Evolutionary conservation across 176 grass and related monocot genomes (phyloP), one percentile per base, ranked within the genome.

Genomic region (Oryza officinalis): DNA sequence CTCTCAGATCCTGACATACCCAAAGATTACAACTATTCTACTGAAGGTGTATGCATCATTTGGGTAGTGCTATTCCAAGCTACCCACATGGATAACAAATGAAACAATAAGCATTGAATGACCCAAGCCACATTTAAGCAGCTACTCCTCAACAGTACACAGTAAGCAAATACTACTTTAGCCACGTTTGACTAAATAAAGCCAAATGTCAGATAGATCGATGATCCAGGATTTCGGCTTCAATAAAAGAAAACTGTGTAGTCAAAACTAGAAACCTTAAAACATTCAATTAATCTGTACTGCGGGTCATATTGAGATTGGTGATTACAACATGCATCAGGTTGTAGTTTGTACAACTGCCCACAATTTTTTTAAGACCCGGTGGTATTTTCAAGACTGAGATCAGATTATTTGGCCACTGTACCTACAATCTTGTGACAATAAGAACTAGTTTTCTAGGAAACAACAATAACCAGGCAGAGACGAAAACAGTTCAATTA

Each of bases 401-500:
- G 50, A 57, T 57, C 50, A 5, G 67, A 35, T 35, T 6, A 35
- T 6, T 35, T 35, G 33, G 2, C 33, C 5, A 35, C 33, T 35
- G 33, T 1, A 35, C 33, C 4, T 35, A 35, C 33, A 35, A 35
- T 35, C 3, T 35, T 35, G 33, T 69, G 22, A n/a, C 67, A 22
- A 40, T 22, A 37, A 69, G 67, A 69, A 69, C 67, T 70, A 41
- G 67, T 10, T 70, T 41, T 25, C 67, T 69, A 69, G 33, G 33
- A 38, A 18, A 69, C 3, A 38, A 69, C 18, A 35, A 69, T 69
- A 69, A 41, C 18, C 8, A 20, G 35, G 22, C 18, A 69, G 15
- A 63, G 63, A 65, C 65, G 14, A 45, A 65, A 78, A 49, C 23
- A 18, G 63, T 79, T 68, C 17, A 49, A n/a, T 80, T 49, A 49